Percentiles rank a stretch among this genome's conserved stretches.
phyloP scores from a whole-genome alignment of 371 early-diverging fungal genomes.

The Zychaea mexicana region DNA sequence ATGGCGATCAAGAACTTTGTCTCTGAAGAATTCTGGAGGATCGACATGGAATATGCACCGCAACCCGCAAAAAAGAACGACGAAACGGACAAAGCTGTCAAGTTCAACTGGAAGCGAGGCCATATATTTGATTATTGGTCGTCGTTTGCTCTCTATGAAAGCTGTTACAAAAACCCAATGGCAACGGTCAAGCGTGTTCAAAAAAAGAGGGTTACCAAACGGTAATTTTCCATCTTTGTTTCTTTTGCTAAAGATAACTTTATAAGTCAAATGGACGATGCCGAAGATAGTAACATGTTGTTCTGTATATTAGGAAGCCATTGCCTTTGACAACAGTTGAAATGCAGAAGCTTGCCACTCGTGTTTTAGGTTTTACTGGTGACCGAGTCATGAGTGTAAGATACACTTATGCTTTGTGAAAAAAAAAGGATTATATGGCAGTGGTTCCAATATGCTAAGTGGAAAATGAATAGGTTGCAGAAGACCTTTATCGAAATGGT shows the following conservation, averaged over 20 bases:
- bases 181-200: slow-evolving; percentile 68
- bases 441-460: too few relatives aligned
- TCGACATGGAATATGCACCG: slow-evolving; percentile 67
- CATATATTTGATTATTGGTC: slow-evolving; percentile 79
- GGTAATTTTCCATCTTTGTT: slow-evolving; percentile 45
- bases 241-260: too few relatives aligned
- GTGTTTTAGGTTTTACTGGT: slow-evolving; percentile 75
- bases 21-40: slow-evolving; percentile 92
- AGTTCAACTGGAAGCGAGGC: slow-evolving; percentile 78
- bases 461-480: slow-evolving; percentile 90
- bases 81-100: slow-evolving; percentile 39
- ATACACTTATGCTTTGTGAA: too few relatives aligned
- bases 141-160: slow-evolving; percentile 73
- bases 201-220: slow-evolving; percentile 75
- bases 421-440: background rate
- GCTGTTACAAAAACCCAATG: slow-evolving; percentile 59
- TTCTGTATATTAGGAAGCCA: too few relatives aligned
- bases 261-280: too few relatives aligned
- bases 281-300: too few relatives aligned
- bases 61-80: slow-evolving; percentile 8
- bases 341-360: slow-evolving; percentile 86
- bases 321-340: slow-evolving; percentile 96
- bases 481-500: slow-evolving; percentile 85
- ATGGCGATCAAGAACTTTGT: slow-evolving; percentile 80
- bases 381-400: slow-evolving; percentile 83